Evolutionary conservation across 2,329 filamentous ascomycete genomes (phyloP), one percentile per base, ranked within the genome.

Genomic region (Neurospora sp.): DNA sequence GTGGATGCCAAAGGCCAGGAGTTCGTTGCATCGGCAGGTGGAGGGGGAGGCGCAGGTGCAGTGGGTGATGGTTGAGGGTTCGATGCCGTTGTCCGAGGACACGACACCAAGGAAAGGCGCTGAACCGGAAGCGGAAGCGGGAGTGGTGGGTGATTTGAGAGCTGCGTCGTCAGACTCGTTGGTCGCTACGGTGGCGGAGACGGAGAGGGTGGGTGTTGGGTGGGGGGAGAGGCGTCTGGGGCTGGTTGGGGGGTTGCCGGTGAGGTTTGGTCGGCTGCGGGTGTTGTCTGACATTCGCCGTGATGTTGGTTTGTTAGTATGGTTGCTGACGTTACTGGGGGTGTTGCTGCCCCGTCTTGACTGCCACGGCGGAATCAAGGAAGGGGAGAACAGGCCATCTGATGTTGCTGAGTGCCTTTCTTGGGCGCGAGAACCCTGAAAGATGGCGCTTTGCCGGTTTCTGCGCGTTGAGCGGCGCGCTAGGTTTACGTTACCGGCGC

Each of bases 371-470:
- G 17, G 67, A 1, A 33, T 39, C 9, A 36, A 38, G 15, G 38
- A 39, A 17, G 67, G 23, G 8, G 11, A 38, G 39, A n/a, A 66
- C 52, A n/a, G 36, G 2, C 15, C 67, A 36, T 62, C 52, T 36
- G 52, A 33, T 17, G 28, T 33, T 17, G 52, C 36, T 10, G 52
- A 62, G 0, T 62, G 52, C 7, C 52, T 66, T 28, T 33, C 43
- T 9, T 46, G 28, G 23, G 33, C 9, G 7, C 52, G 70, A 1
- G 72, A n/a, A n/a, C 13, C 42, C 8, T 73, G 71, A 1, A 74
- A 43, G 1, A 75, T 13, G 23, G 70, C 73, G 68, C 67, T 75
- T 17, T 70, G 70, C 3, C 73, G 67, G 6, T 73, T 75, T 13
- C 66, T 69, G 17, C 74, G 72, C 9, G 67, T 72, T n/a, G 70